A percentile compares a stretch with the other conserved stretches of the same genome.
These are phyloP conservation scores for Wallacemonas sp. DNA, from an alignment of 208 protist species.

Conservation along the genomic window DNA sequence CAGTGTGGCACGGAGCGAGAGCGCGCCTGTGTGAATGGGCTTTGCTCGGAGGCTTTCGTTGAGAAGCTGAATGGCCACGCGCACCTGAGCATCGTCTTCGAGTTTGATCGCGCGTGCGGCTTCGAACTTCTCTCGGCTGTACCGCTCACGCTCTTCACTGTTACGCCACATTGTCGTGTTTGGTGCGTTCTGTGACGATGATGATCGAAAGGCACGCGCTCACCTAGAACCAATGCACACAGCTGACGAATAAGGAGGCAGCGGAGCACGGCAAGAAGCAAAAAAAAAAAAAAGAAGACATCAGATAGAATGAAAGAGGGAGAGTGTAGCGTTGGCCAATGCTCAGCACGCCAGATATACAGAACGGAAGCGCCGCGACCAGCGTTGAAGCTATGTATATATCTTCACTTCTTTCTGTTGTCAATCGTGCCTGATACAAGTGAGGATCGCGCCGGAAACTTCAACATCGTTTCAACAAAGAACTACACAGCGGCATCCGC, in stretches of 20 bases:
- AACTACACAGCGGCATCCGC: no score
- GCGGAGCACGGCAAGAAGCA: not conserved
- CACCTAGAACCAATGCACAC: no score
- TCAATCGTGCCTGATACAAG: no score
- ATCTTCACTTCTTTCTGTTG: no score
- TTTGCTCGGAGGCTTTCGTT: slow-evolving; percentile 44
- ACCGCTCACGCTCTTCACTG: slow-evolving; percentile 15
- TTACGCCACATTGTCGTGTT: slow-evolving; percentile 4
- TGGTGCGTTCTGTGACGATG: not conserved
- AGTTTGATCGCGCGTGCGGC: slow-evolving; percentile 37
- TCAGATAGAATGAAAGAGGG: no score
- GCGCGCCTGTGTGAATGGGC: slow-evolving; percentile 47
- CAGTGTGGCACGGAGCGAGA: slow-evolving; percentile 53
- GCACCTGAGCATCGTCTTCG: slow-evolving; percentile 36
- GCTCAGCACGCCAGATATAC: no score
- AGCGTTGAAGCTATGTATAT: no score
- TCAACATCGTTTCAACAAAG: no score
- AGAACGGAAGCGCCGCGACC: no score
- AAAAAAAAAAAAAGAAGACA: slow-evolving; percentile 16
- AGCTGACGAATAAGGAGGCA: no score
- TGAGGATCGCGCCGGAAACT: no score
- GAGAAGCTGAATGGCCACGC: slow-evolving; percentile 38
- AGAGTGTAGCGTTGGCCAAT: no score
- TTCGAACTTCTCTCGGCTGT: slow-evolving; percentile 34
- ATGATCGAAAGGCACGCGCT: slow-evolving; percentile 6